Evolutionary conservation across 106 monocot species (phyloP).

Genomic region (Narthecium ossifragum): DNA sequence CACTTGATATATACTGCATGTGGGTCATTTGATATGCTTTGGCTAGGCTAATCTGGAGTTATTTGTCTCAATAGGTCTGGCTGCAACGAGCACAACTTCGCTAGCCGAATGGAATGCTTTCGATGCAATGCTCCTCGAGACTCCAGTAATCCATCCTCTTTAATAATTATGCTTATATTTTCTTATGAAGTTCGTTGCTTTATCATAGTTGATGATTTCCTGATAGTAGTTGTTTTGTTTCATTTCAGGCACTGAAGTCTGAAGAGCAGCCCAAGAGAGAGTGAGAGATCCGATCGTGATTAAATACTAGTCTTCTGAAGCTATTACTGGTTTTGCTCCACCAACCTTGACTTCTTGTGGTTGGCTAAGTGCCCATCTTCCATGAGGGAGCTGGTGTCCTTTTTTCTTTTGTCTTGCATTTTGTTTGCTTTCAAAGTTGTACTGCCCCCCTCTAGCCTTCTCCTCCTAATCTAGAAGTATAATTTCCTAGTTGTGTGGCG

Average conservation of each 20-base stretch:
- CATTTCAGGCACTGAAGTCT: constrained; percentile 14
- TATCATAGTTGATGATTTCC: background rate
- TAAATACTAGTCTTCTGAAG: too few relatives aligned
- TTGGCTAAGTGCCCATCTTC: background rate
- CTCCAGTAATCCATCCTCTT: constrained; percentile 20
- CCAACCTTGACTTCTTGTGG: background rate
- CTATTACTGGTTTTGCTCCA: background rate
- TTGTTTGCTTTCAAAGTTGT: background rate
- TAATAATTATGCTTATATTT: too few relatives aligned
- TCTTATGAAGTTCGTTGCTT: too few relatives aligned
- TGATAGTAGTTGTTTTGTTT: background rate
- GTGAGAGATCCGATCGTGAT: background rate
- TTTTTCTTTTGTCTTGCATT: background rate
- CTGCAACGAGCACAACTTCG: constrained; percentile 82
- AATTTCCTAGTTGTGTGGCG: background rate
- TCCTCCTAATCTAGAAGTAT: background rate
- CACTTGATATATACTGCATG: too few relatives aligned
- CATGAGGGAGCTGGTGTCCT: background rate
- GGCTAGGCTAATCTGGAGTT: too few relatives aligned
- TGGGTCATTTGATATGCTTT: too few relatives aligned
- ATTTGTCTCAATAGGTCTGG: too few relatives aligned
- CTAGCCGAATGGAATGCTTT: constrained; percentile 79
- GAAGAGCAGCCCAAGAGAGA: constrained; percentile 1
- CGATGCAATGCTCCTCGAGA: constrained; percentile 72
- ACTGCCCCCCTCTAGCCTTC: background rate